These are phyloP conservation scores for Fereydounia khargensis DNA, from an alignment of 1,284 basidiomycete genomes.

Conservation along the genomic window DNA sequence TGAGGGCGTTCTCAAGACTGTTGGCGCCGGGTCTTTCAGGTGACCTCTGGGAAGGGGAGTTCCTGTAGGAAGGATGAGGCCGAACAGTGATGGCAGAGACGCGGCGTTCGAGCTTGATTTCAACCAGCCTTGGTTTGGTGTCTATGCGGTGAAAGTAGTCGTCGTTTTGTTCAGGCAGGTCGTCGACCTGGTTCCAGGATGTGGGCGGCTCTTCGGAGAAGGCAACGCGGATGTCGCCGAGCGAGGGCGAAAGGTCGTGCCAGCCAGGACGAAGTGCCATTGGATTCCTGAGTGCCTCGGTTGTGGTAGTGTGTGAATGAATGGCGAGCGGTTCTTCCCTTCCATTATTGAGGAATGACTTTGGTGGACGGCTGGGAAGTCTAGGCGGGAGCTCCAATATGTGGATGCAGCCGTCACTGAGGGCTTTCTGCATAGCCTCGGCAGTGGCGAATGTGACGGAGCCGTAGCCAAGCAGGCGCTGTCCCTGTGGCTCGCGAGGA, in stretches of 20 bases:
- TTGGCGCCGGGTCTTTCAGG: too few relatives aligned
- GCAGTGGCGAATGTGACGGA: slow-evolving; percentile 23
- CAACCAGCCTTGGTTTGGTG: background rate
- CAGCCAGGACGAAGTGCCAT: slow-evolving; percentile 22
- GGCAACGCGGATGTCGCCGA: too few relatives aligned
- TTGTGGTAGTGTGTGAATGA: too few relatives aligned
- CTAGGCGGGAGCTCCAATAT: slow-evolving; percentile 16
- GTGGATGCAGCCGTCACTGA: slow-evolving; percentile 15
- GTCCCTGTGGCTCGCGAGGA: slow-evolving; percentile 15
- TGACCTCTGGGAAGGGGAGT: too few relatives aligned
- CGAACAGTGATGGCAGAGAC: slow-evolving; percentile 1
- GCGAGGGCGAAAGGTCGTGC: slow-evolving; percentile 25
- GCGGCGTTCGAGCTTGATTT: background rate
- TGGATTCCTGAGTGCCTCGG: slow-evolving; percentile 25
- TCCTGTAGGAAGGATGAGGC: too few relatives aligned
- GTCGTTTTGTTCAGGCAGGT: too few relatives aligned
- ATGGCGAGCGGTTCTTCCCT: too few relatives aligned
- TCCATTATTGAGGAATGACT: slow-evolving; percentile 21
- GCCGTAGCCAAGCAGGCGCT: slow-evolving; percentile 21
- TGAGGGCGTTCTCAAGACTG: slow-evolving; percentile 3
- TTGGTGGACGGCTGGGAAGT: slow-evolving; percentile 19
- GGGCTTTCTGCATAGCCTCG: slow-evolving; percentile 17
- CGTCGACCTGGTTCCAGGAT: slow-evolving; percentile 16
- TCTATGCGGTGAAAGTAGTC: background rate
- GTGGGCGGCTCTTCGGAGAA: slow-evolving; percentile 8